These are phyloP conservation scores for Tuctoria greenei DNA, from an alignment of 176 grass and related monocot genomes.

Conservation along the genomic window DNA sequence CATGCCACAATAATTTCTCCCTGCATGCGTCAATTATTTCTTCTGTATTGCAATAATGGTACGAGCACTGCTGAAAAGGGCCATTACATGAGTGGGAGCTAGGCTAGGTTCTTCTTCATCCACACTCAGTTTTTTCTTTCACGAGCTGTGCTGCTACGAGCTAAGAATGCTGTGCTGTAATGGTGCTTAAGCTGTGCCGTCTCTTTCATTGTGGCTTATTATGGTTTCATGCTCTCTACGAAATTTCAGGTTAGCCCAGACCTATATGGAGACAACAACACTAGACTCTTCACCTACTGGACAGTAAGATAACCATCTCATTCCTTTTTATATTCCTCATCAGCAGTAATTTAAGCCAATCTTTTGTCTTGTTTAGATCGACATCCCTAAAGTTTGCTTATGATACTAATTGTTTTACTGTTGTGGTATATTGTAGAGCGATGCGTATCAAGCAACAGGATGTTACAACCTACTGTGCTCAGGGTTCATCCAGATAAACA, in stretches of 20 bases:
- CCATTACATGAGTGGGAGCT: slow-evolving; percentile 32
- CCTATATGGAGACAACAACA: slow-evolving; percentile 85
- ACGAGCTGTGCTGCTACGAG: slow-evolving; percentile 14
- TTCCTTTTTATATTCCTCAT: slow-evolving; percentile 30
- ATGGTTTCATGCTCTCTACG: slow-evolving; percentile 21
- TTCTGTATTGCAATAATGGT: slow-evolving; percentile 44
- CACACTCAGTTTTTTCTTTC: neutral
- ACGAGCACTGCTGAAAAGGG: slow-evolving; percentile 20
- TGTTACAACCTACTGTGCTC: slow-evolving; percentile 94
- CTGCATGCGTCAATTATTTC: slow-evolving; percentile 41
- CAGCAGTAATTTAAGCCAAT: slow-evolving; percentile 13
- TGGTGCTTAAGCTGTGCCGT: neutral
- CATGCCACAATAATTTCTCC: slow-evolving; percentile 38
- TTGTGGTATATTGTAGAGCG: slow-evolving; percentile 59
- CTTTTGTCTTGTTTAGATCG: slow-evolving; percentile 35
- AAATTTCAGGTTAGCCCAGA: slow-evolving; percentile 83
- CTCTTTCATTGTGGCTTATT: slow-evolving; percentile 23
- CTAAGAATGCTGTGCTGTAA: slow-evolving; percentile 31
- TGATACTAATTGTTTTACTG: slow-evolving; percentile 35
- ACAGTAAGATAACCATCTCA: slow-evolving; percentile 62
- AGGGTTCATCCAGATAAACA: slow-evolving; percentile 89
- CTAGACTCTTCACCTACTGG: slow-evolving; percentile 88
- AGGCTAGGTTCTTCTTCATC: slow-evolving; percentile 17
- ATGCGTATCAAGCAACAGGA: slow-evolving; percentile 88
- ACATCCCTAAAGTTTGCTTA: slow-evolving; percentile 9